Conservation (phyloP, 139 green algal species). For the Micromonas commoda region DNA sequence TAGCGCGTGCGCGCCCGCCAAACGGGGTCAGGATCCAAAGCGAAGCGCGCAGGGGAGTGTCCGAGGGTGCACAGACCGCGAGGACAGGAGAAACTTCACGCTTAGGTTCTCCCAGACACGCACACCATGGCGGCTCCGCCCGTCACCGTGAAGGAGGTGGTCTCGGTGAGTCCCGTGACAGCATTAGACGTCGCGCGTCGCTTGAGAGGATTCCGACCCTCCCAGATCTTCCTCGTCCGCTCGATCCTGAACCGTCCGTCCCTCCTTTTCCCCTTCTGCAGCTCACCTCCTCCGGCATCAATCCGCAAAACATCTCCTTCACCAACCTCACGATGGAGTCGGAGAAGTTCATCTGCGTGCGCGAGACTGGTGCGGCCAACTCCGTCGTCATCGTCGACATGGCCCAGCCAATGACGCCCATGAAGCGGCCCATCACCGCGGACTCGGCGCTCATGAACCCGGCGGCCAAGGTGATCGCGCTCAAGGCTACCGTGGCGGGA, state of each 20-base stretch:
- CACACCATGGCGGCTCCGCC: slow-evolving; percentile 21
- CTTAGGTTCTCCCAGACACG: too few species aligned
- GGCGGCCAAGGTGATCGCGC: slow-evolving; percentile 84
- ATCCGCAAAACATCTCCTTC: slow-evolving; percentile 83
- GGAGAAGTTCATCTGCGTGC: slow-evolving; percentile 94
- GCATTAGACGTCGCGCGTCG: neutral
- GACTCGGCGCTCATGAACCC: slow-evolving; percentile 95
- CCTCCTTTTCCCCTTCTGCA: neutral
- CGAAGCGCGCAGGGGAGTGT: too few species aligned
- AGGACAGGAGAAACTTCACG: too few species aligned
- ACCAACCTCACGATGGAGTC: slow-evolving; percentile 94
- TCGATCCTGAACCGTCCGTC: neutral
- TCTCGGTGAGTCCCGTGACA: slow-evolving; percentile 40
- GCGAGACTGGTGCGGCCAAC: slow-evolving; percentile 72
- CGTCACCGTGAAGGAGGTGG: slow-evolving; percentile 41
- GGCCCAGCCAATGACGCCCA: slow-evolving; percentile 55
- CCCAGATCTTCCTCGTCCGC: neutral
- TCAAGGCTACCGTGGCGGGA: slow-evolving; percentile 65
- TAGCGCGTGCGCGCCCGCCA: too few species aligned
- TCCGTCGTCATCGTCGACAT: slow-evolving; percentile 92
- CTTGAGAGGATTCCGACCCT: neutral
- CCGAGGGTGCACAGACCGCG: too few species aligned
- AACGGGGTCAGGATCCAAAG: too few species aligned
- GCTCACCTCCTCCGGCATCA: slow-evolving; percentile 55
- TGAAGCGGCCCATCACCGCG: slow-evolving; percentile 88